Percentiles rank a stretch among this genome's conserved stretches.
These are phyloP conservation scores for Pyrenochaeta sp. DNA, from an alignment of 2,329 filamentous ascomycete genomes.

Conservation along the genomic window DNA sequence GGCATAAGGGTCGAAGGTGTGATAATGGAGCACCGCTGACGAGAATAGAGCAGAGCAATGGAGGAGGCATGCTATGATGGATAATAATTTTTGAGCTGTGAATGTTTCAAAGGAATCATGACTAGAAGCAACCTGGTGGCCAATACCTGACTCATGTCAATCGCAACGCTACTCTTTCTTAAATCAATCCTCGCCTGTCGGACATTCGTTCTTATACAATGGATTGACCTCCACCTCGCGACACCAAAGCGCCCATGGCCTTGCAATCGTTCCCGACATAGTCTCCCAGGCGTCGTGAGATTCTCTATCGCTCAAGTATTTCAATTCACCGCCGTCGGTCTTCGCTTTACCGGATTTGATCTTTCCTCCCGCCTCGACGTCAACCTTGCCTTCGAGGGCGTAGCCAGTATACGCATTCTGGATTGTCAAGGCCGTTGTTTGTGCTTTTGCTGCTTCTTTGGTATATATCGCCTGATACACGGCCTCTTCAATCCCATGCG, in stretches of 20 bases:
- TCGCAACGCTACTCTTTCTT: not conserved
- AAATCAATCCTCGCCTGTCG: slow-evolving; percentile 36
- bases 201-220: slow-evolving; percentile 53
- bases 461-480: slow-evolving; percentile 58
- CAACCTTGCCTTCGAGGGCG: slow-evolving; percentile 52
- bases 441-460: slow-evolving; percentile 49
- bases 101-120: not conserved
- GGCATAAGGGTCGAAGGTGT: not conserved
- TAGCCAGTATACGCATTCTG: slow-evolving; percentile 46
- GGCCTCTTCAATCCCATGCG: slow-evolving; percentile 54
- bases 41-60: not conserved
- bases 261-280: slow-evolving; percentile 42
- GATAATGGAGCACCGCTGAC: not conserved
- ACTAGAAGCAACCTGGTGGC: not conserved
- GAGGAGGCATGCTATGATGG: not conserved
- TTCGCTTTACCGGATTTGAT: slow-evolving; percentile 53
- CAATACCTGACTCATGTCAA: not conserved
- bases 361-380: slow-evolving; percentile 49
- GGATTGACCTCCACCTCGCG: slow-evolving; percentile 51
- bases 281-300: slow-evolving; percentile 52
- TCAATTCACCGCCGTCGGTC: slow-evolving; percentile 53
- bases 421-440: slow-evolving; percentile 49
- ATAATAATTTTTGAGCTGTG: not conserved
- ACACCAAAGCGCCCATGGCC: slow-evolving; percentile 56
- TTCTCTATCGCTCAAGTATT: slow-evolving; percentile 54